Percentiles rank a stretch among this genome's conserved stretches.
phyloP scores from a whole-genome alignment of 768 basidiomycete genomes.

The Boletus rubroflammeus region DNA sequence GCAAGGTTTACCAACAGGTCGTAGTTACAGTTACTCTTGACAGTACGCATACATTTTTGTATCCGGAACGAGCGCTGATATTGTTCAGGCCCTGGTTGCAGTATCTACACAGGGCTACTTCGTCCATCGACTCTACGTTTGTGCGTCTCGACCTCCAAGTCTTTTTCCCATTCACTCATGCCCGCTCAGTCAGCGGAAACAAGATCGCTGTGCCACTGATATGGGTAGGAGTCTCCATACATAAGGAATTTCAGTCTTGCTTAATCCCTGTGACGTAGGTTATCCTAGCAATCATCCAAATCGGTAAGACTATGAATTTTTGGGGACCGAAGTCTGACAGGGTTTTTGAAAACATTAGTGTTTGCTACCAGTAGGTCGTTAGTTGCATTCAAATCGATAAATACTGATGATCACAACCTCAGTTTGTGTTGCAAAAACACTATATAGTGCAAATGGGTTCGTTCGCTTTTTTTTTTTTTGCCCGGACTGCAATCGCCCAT shows the following conservation, averaged over 20 bases:
- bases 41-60: not conserved
- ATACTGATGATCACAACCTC: not conserved
- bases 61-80: not conserved
- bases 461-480: not conserved
- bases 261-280: not conserved
- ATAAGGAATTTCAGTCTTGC: too few species aligned
- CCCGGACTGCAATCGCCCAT: not conserved
- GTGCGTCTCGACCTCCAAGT: not conserved
- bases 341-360: not conserved
- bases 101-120: constrained; percentile 8
- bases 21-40: not conserved
- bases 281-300: not conserved
- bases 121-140: constrained; percentile 11
- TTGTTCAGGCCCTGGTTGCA: constrained; percentile 1
- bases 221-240: not conserved
- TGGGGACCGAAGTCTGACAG: not conserved
- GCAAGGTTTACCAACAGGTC: not conserved
- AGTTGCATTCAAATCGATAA: not conserved
- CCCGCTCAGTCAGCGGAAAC: constrained; percentile 1
- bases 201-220: not conserved
- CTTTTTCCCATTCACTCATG: not conserved
- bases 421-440: not conserved
- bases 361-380: not conserved
- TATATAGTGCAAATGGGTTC: not conserved
- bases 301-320: constrained; percentile 1